Percentiles rank a stretch among this genome's conserved stretches.
Evolutionary conservation across 2,329 filamentous ascomycete species (phyloP).

Genomic region (Pseudodiploospora longispora): DNA sequence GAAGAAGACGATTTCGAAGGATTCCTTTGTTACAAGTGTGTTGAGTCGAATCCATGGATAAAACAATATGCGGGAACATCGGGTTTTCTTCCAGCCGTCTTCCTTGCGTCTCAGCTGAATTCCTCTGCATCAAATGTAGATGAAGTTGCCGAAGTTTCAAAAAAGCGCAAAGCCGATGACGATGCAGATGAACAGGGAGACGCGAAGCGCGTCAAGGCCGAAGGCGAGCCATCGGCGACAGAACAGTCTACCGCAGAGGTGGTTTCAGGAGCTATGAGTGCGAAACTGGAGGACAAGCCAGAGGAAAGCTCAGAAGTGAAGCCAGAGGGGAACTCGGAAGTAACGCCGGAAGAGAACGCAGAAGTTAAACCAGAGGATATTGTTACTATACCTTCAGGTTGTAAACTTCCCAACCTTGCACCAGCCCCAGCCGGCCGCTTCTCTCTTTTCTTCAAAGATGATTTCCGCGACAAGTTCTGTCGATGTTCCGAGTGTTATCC

Average conservation of each 20-base stretch:
- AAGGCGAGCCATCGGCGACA: slow-evolving; percentile 15
- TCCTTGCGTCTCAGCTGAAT: slow-evolving; percentile 24
- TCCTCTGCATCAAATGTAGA: slow-evolving; percentile 1
- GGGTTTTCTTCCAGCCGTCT: slow-evolving; percentile 73
- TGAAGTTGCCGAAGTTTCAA: slow-evolving; percentile 22
- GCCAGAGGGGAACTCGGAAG: slow-evolving; percentile 6
- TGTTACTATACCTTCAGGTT: slow-evolving; percentile 22
- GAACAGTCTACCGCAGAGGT: slow-evolving; percentile 2
- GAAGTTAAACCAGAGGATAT: neutral
- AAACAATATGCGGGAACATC: slow-evolving; percentile 73
- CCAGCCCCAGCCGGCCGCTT: slow-evolving; percentile 49
- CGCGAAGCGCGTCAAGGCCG: slow-evolving; percentile 47
- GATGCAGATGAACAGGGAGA: slow-evolving; percentile 29
- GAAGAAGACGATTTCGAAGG: slow-evolving; percentile 81
- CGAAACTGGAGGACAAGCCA: neutral
- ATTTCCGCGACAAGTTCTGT: slow-evolving; percentile 78
- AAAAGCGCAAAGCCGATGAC: slow-evolving; percentile 61
- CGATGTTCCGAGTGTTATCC: slow-evolving; percentile 75
- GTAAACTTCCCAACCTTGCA: slow-evolving; percentile 56
- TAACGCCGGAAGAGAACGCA: slow-evolving; percentile 1
- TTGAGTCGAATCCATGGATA: slow-evolving; percentile 84
- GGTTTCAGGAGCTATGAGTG: neutral
- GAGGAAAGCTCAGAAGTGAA: neutral
- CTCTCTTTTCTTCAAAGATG: slow-evolving; percentile 72
- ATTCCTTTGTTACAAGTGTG: slow-evolving; percentile 90